A percentile compares a stretch with the other conserved stretches of the same genome.
Conservation (phyloP, 441 rosid species). For the Erodium texanum region DNA sequence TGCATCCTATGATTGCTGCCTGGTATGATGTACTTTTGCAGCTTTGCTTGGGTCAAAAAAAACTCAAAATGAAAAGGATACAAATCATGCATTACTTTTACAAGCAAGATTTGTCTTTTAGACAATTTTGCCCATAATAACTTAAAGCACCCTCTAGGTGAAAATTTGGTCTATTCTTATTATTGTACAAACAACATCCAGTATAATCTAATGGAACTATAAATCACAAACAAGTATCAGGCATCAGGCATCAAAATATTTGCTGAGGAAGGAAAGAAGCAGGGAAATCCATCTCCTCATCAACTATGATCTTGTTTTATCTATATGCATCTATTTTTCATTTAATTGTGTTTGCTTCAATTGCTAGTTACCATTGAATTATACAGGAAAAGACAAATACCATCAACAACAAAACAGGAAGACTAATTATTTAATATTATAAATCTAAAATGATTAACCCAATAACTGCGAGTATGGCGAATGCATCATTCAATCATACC, state of each 20-base stretch:
- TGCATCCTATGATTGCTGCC: background rate
- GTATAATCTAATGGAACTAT: background rate
- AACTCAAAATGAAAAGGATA: background rate
- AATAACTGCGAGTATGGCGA: background rate
- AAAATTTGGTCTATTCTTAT: background rate
- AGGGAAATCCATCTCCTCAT: background rate
- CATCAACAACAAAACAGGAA: conserved; percentile 1
- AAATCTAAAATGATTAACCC: background rate
- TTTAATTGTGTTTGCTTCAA: background rate
- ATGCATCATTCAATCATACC: background rate
- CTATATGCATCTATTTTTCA: background rate
- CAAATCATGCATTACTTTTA: background rate
- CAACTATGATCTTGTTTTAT: background rate
- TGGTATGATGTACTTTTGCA: background rate
- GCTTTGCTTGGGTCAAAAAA: background rate
- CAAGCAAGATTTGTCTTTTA: background rate
- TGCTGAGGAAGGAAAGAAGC: background rate
- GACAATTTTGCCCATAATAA: background rate
- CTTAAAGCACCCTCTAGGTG: conserved; percentile 4
- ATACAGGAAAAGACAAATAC: background rate
- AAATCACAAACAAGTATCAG: background rate
- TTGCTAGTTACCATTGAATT: background rate
- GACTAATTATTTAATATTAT: background rate
- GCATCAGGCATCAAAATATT: background rate
- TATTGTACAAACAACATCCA: background rate